Base-by-base conservation (phyloP, 208 protist species). In the Blastocrithidia nonstop region DNA sequence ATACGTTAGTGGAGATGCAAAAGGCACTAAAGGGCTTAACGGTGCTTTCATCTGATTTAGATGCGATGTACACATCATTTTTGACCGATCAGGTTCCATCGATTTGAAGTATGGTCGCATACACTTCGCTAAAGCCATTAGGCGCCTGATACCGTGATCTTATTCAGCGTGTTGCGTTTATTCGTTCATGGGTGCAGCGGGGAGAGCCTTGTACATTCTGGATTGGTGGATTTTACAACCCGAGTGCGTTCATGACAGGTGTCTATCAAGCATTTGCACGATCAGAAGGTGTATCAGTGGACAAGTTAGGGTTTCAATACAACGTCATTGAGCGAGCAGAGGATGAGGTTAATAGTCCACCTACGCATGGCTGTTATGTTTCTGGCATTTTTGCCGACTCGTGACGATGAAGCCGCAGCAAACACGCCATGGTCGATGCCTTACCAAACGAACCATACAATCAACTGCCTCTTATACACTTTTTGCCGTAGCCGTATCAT, bases 191-290 rank as follows among this genome's bases (percentile, higher is more conserved):
- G 96, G 45, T 97, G 39, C 62, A 69, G 23, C 70, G 86, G 25
- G 97, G 96, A 1, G 69, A 88, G 51, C 96, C 97, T 27, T 65
- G 40, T 13, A 70, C 71, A 19, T 98, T 95, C 69, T 97, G 93
- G 93, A 73, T 98, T 23, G 76, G 86, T 26, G 94, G 93, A 27
- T 96, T 99, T 66, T 99, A 97, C 75, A 98, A 98, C 75, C 95
- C 96, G 29, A 97, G 98, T 66, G 95, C 90, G 26, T 99, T 99
- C 67, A 90, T 99, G 68, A 99, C 97, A 5, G 97, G 93, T 49
- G 75, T 87, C 19, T 89, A 95, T 38, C 96, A 98, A 54, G 71
- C 91, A 48, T 94, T 94, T 61, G 95, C 96, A 11, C 81, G 97
- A 25, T 78, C 92, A 27, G 88, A 98, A 61, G 61, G 71, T 17